Evolutionary conservation across 768 basidiomycete species (phyloP).

Genomic region (Lentinula lateritia): DNA sequence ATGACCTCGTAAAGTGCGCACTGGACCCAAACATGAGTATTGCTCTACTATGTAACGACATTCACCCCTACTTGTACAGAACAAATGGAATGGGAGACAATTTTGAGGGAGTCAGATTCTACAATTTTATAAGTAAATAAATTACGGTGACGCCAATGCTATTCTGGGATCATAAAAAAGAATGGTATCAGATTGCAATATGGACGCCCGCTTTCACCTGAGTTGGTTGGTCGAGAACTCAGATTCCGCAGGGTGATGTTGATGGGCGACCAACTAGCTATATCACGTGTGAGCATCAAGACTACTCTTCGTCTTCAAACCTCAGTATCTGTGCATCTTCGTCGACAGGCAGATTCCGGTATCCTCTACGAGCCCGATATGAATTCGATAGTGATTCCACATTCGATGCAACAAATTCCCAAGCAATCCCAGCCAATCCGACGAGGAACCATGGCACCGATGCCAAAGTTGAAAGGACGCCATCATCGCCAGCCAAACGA

Average conservation of each 20-base stretch:
- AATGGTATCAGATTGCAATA: too few species aligned
- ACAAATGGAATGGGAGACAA: too few species aligned
- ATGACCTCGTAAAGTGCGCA: too few species aligned
- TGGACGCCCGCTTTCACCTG: too few species aligned
- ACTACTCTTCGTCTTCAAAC: constrained; percentile 70
- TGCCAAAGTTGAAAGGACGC: constrained; percentile 65
- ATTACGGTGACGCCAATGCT: neutral
- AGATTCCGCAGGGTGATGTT: too few species aligned
- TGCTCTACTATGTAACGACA: too few species aligned
- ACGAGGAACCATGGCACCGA: constrained; percentile 89
- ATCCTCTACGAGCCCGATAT: constrained; percentile 55
- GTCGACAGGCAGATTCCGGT: constrained; percentile 74
- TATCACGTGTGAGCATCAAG: too few species aligned
- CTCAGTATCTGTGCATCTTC: constrained; percentile 84
- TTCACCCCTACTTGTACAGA: too few species aligned
- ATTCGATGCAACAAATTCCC: constrained; percentile 54
- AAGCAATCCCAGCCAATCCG: constrained; percentile 70
- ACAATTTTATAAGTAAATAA: neutral
- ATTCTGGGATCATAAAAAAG: neutral
- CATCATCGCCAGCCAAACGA: constrained; percentile 33
- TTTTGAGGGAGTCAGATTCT: neutral
- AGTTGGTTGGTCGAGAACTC: too few species aligned
- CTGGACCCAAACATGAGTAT: too few species aligned
- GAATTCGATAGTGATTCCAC: constrained; percentile 31
- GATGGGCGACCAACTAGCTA: too few species aligned